Conservation (phyloP, 2,329 filamentous ascomycete species). For the Paraphoma sp. region DNA sequence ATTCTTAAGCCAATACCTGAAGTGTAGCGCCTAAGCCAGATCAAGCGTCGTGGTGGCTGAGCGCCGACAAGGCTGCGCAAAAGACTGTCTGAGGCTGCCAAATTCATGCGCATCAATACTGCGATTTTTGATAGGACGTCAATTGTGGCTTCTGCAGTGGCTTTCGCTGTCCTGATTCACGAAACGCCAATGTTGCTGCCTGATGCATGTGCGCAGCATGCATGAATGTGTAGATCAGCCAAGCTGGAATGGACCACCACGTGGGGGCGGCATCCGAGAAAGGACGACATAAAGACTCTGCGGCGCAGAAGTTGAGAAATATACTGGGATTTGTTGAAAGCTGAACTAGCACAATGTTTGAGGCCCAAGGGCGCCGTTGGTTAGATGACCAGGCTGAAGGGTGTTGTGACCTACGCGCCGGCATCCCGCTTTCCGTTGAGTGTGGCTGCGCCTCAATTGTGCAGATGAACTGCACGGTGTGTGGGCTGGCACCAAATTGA, state of each 20-base stretch:
- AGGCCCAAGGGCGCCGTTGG: background rate
- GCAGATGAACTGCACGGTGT: background rate
- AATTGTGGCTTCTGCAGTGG: background rate
- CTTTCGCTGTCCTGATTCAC: background rate
- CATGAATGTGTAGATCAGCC: too few relatives aligned
- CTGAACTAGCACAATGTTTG: background rate
- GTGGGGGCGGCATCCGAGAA: too few relatives aligned
- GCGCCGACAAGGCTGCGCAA: constrained; percentile 3
- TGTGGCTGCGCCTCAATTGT: background rate
- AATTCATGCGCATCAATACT: constrained; percentile 7
- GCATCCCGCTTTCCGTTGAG: background rate
- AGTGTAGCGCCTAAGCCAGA: background rate
- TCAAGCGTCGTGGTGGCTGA: constrained; percentile 1
- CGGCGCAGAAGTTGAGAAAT: too few relatives aligned
- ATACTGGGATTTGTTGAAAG: background rate
- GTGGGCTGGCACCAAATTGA: background rate
- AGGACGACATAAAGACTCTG: too few relatives aligned
- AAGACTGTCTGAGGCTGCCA: constrained; percentile 3
- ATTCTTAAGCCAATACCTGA: background rate
- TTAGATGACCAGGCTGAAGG: background rate
- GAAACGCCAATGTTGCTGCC: background rate
- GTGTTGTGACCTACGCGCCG: background rate
- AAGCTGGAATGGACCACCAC: too few relatives aligned
- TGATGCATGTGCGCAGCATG: background rate
- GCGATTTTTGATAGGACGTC: background rate